Conservation (phyloP, 1,139 yeast genomes). For the Suhomyces kunorum region DNA sequence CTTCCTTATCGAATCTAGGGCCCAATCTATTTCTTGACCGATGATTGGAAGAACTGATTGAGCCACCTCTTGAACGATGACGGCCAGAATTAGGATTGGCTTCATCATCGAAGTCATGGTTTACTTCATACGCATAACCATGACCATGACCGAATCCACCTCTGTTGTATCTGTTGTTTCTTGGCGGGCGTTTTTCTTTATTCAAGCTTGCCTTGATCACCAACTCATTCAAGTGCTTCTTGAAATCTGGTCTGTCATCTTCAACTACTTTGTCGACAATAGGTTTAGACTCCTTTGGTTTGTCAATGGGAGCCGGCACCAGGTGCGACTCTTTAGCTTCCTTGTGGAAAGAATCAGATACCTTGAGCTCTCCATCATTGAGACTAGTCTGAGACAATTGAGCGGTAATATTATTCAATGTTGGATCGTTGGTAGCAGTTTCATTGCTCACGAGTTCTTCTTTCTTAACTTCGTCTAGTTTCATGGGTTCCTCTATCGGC, state of each 20-base stretch:
- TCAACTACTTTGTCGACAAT: constrained; percentile 5
- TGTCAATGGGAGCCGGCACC: too few species aligned
- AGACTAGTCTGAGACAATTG: not conserved
- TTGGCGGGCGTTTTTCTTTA: constrained; percentile 11
- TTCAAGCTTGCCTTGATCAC: constrained; percentile 20
- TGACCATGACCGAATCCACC: not conserved
- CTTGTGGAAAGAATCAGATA: too few species aligned
- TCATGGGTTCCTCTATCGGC: not conserved
- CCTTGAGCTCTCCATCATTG: too few species aligned
- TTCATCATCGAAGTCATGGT: not conserved
- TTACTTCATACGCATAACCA: not conserved
- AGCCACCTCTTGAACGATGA: constrained; percentile 4
- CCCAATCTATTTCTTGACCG: too few species aligned
- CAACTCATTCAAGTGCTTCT: constrained; percentile 34
- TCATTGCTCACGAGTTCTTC: not conserved
- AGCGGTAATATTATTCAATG: not conserved
- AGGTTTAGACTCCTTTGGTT: not conserved
- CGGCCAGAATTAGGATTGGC: not conserved
- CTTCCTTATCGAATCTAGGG: not conserved
- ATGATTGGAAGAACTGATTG: not conserved
- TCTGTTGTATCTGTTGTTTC: constrained; percentile 1
- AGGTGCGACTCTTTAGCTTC: too few species aligned
- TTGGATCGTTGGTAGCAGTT: not conserved
- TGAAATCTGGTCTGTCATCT: constrained; percentile 36
- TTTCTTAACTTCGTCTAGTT: too few species aligned